Evolutionary conservation across 2,329 filamentous ascomycete species (phyloP).

Genomic region (Epichloe scottii): DNA sequence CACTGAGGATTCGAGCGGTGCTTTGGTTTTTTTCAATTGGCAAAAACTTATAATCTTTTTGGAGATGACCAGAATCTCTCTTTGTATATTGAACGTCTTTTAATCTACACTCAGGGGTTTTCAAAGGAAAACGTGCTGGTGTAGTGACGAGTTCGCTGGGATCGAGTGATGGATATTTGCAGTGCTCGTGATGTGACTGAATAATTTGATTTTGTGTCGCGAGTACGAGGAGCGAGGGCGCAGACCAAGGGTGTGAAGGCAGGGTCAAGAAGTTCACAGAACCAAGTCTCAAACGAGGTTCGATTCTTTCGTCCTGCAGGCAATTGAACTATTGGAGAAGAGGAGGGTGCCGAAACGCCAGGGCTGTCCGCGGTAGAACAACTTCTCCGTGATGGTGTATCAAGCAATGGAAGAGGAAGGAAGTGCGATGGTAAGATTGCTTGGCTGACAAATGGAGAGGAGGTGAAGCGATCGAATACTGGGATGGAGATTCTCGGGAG

Average conservation of each 20-base stretch:
- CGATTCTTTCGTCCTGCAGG: conserved; percentile 1
- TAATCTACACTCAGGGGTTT: conserved; percentile 63
- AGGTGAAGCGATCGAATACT: conserved; percentile 26
- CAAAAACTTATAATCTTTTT: background rate
- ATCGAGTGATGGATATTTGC: conserved; percentile 27
- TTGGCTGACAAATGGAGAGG: conserved; percentile 15
- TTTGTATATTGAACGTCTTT: conserved; percentile 20
- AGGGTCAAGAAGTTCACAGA: conserved; percentile 17
- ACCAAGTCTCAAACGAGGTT: conserved; percentile 5
- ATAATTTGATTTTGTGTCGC: conserved; percentile 17
- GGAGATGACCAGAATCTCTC: conserved; percentile 17
- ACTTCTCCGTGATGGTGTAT: conserved; percentile 10
- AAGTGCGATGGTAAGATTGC: conserved; percentile 22
- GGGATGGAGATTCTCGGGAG: conserved; percentile 21
- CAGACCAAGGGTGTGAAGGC: conserved; percentile 20
- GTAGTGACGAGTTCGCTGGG: conserved; percentile 39
- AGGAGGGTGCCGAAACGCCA: conserved; percentile 4
- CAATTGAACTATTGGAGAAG: conserved; percentile 13
- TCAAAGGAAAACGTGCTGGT: conserved; percentile 93
- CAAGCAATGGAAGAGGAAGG: conserved; percentile 12
- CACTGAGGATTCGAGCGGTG: background rate
- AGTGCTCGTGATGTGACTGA: conserved; percentile 26
- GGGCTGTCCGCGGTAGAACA: conserved; percentile 6
- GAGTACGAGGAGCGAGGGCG: conserved; percentile 19
- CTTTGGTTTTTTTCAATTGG: conserved; percentile 3